A percentile compares a stretch with the other conserved stretches of the same genome.
phyloP scores from a whole-genome alignment of 208 protist species.

The Leishmania lainsoni region DNA sequence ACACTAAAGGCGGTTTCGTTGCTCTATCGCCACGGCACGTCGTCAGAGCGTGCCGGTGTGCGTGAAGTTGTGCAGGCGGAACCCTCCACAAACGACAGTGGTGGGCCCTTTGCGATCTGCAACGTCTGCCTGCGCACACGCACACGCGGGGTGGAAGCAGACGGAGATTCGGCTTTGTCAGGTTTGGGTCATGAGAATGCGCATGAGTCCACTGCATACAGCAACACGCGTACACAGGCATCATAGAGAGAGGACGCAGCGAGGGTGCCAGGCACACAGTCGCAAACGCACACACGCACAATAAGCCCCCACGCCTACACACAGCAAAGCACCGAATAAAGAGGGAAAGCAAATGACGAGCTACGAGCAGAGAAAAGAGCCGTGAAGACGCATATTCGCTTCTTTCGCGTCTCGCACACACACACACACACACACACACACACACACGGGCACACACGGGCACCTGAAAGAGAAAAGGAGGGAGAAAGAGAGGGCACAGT shows the following conservation, averaged over 20 bases:
- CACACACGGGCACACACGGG: no score
- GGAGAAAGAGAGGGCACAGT: neutral
- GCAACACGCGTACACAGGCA: neutral
- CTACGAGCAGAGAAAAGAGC: neutral
- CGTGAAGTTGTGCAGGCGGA: neutral
- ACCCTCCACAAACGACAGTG: neutral
- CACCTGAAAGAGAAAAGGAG: neutral
- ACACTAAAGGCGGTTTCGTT: neutral
- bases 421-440: no score
- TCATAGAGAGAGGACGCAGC: neutral
- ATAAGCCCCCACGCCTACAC: neutral
- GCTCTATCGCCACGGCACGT: neutral
- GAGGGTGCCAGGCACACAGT: neutral
- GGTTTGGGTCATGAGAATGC: neutral
- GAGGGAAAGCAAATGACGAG: no score
- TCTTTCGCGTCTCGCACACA: neutral
- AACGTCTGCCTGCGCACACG: neutral
- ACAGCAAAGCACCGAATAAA: neutral
- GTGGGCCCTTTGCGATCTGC: no score
- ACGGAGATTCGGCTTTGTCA: neutral
- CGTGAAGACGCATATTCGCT: neutral
- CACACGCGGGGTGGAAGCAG: neutral
- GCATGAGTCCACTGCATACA: neutral
- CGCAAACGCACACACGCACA: neutral
- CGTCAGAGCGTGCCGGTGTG: neutral